A percentile compares a stretch with the other conserved stretches of the same genome.
Conservation (phyloP, 306 rosid species). For the Vicia faba region DNA sequence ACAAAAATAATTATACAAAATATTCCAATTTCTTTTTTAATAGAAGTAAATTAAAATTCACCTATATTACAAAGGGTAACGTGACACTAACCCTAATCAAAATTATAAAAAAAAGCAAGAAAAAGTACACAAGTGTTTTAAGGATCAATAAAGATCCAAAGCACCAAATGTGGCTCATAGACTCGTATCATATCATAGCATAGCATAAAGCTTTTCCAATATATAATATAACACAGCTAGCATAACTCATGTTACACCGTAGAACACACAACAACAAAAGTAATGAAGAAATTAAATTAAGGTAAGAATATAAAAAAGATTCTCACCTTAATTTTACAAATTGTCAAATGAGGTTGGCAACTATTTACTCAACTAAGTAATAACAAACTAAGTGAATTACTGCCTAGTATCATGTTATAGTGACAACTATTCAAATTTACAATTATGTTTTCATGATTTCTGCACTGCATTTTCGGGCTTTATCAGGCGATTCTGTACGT, state of each 20-base stretch:
- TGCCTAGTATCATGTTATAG: constrained; percentile 26
- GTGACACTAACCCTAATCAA: no score
- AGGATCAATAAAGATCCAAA: neutral
- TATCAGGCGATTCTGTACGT: constrained; percentile 33
- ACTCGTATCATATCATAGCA: neutral
- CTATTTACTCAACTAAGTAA: constrained; percentile 36
- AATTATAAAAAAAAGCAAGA: no score
- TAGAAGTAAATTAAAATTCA: no score
- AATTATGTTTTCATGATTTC: constrained; percentile 23
- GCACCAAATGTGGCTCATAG: constrained; percentile 3
- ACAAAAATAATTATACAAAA: no score
- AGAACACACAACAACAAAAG: constrained; percentile 12
- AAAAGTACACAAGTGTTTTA: constrained; percentile 1
- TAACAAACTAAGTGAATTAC: constrained; percentile 29
- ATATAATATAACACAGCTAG: constrained; percentile 1
- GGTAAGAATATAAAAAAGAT: constrained; percentile 36
- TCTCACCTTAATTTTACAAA: constrained; percentile 25
- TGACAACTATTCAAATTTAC: constrained; percentile 40
- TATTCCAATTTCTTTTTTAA: no score
- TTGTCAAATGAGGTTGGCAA: constrained; percentile 8
- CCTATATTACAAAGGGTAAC: no score
- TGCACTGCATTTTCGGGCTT: constrained; percentile 15
- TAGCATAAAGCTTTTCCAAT: neutral
- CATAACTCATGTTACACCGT: constrained; percentile 9
- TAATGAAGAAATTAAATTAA: constrained; percentile 26